Evolutionary conservation across 2,329 filamentous ascomycete species (phyloP), one percentile per base, ranked within the genome.

Genomic region (Aspergillus caelatus): DNA sequence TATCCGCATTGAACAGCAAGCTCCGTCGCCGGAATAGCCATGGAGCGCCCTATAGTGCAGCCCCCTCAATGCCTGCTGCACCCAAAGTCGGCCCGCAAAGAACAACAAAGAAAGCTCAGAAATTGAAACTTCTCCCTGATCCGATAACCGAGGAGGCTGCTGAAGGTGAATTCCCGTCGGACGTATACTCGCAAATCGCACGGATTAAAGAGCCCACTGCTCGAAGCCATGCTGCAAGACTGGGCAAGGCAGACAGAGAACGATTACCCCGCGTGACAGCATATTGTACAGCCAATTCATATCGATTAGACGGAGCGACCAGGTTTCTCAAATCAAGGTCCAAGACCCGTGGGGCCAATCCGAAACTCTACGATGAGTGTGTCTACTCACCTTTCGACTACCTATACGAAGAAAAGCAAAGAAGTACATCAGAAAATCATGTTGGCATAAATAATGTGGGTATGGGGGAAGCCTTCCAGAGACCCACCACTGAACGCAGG

Each of bases 111-210:
- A 97, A 92, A 68, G 93, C 93, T 1, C 93, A 98, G 82, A 99
- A 99, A 81, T 85, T 99, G 65, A 99, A 99, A 81, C 86, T 99
- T n/a, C 83, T 99, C 19, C 95, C 95, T 0, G 95, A 95, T 74
- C 93, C 94, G 0, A 92, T 96, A 63, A 85, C 92, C 30, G 92
- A 94, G 41, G 91, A 92, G 28, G 92, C 84, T 21, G 70, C 83
- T 68, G 94, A 98, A 66, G 94, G 97, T 73, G 94, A 97, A 78
- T 95, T 92, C 72, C 93, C 94, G 11, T 85, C 94, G 67, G 95
- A 99, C 76, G 95, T 99, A 36, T 99, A 99, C 80, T 94, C 94
- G 30, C 95, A 99, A 77, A 98, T 97, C 77, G 97, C 94, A 10
- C 87, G 95, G 52, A 99, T 99, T 80, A 98, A 98, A 78, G 95